Evolutionary conservation across 1,284 basidiomycete species (phyloP).

Genomic region (Coriolopsis trogii): DNA sequence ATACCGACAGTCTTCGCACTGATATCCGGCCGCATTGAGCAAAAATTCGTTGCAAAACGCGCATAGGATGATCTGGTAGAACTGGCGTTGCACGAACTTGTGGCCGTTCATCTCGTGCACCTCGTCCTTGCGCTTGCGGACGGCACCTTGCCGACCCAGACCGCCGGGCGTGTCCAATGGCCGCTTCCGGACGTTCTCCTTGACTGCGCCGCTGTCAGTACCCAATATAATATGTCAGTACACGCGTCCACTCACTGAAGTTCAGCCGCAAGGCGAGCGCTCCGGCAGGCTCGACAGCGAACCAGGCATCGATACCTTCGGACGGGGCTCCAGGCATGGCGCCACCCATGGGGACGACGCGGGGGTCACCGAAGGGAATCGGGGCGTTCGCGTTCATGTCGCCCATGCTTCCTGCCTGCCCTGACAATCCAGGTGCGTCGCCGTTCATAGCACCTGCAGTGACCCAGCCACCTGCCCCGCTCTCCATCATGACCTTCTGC

Average conservation of each 20-base stretch:
- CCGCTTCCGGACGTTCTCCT: constrained; percentile 94
- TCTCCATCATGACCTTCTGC: constrained; percentile 89
- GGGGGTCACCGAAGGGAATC: constrained; percentile 47
- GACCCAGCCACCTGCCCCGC: constrained; percentile 90
- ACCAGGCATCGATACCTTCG: constrained; percentile 97
- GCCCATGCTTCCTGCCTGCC: constrained; percentile 43
- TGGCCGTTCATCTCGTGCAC: constrained; percentile 99
- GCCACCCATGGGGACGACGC: constrained; percentile 31
- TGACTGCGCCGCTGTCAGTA: constrained; percentile 59
- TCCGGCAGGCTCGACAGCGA: constrained; percentile 97
- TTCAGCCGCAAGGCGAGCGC: constrained; percentile 86
- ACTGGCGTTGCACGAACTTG: constrained; percentile 96
- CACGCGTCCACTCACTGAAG: constrained; percentile 69
- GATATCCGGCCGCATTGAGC: constrained; percentile 96
- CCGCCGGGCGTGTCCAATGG: constrained; percentile 88
- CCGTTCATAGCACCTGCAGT: constrained; percentile 85
- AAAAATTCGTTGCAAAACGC: constrained; percentile 98
- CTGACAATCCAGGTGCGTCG: constrained; percentile 44
- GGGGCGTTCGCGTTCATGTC: constrained; percentile 67
- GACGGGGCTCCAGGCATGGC: constrained; percentile 35
- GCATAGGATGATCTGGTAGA: constrained; percentile 98
- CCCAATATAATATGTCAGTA: constrained; percentile 14
- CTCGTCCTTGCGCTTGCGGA: constrained; percentile 97
- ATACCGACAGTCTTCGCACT: constrained; percentile 99
- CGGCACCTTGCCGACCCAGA: constrained; percentile 96